Evolutionary conservation across 1,139 yeast genomes (phyloP).

Genomic region (Candida tetrigidarum): DNA sequence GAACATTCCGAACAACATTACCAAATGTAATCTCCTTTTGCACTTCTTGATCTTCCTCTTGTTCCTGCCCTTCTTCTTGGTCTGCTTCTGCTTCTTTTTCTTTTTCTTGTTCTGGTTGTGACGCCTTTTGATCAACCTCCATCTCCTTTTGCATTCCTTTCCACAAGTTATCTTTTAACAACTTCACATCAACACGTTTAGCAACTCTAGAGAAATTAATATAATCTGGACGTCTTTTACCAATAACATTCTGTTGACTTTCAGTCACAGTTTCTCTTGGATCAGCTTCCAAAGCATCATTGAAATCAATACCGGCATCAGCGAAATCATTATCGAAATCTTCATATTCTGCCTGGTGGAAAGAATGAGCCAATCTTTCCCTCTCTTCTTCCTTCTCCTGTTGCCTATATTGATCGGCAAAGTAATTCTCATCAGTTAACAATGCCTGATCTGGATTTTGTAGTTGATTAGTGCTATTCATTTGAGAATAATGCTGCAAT

Average conservation of each 20-base stretch:
- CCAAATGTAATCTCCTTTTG: constrained; percentile 45
- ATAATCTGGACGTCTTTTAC: constrained; percentile 58
- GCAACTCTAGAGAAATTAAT: constrained; percentile 81
- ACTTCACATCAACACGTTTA: constrained; percentile 81
- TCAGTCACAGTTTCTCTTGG: constrained; percentile 16
- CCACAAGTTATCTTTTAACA: constrained; percentile 87
- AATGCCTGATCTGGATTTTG: too few relatives aligned
- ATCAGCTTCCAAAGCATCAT: constrained; percentile 44
- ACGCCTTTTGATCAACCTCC: constrained; percentile 12
- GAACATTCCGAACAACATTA: constrained; percentile 53
- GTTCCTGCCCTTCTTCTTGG: constrained; percentile 14
- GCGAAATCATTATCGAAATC: constrained; percentile 45
- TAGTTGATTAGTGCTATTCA: constrained; percentile 10
- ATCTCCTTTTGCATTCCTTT: constrained; percentile 38
- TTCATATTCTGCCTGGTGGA: constrained; percentile 50
- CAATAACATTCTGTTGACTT: constrained; percentile 32
- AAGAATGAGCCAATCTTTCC: constrained; percentile 43
- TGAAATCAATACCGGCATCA: constrained; percentile 49
- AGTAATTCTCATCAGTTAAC: constrained; percentile 69
- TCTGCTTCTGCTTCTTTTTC: constrained; percentile 6
- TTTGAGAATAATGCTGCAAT: constrained; percentile 24
- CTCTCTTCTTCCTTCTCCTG: constrained; percentile 39
- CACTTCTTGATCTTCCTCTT: constrained; percentile 7
- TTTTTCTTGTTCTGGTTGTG: constrained; percentile 13
- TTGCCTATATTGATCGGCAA: constrained; percentile 69